Evolutionary conservation across 495 filamentous ascomycete species (phyloP).

Genomic region (Jackrogersella minutella): DNA sequence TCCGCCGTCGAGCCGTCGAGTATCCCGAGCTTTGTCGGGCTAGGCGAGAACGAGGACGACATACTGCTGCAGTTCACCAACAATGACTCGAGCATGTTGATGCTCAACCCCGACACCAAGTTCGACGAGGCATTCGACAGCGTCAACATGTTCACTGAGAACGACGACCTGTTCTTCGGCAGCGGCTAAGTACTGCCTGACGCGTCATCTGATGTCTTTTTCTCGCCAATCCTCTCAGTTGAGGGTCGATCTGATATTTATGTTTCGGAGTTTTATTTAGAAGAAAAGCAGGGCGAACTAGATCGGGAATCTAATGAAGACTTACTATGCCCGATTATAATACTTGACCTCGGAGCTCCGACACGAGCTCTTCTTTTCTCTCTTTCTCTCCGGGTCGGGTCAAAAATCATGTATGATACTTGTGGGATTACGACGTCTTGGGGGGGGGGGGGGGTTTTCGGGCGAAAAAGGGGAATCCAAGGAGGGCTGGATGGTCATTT

Average conservation of each 20-base stretch:
- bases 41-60: slow-evolving; percentile 47
- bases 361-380: not conserved
- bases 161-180: slow-evolving; percentile 59
- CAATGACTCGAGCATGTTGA: slow-evolving; percentile 51
- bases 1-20: slow-evolving; percentile 41
- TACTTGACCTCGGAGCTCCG: slow-evolving; percentile 20
- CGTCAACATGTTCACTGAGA: slow-evolving; percentile 52
- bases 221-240: slow-evolving; percentile 32
- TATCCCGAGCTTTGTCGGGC: slow-evolving; percentile 45
- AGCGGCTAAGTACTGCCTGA: slow-evolving; percentile 43
- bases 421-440: slow-evolving; percentile 30
- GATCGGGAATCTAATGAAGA: slow-evolving; percentile 15
- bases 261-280: not conserved
- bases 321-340: slow-evolving; percentile 10
- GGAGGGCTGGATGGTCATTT: slow-evolving; percentile 12
- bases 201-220: not conserved
- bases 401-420: slow-evolving; percentile 35
- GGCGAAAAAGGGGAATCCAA: slow-evolving; percentile 23
- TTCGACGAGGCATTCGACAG: slow-evolving; percentile 55
- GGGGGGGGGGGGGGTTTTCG: not conserved
- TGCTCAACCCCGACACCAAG: slow-evolving; percentile 49
- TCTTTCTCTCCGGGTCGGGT: slow-evolving; percentile 13
- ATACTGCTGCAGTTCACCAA: slow-evolving; percentile 47
- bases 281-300: slow-evolving; percentile 2
- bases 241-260: not conserved